Evolutionary conservation across 164 flowering plant genomes (phyloP).

Genomic region (Chloranthus sessilifolius): DNA sequence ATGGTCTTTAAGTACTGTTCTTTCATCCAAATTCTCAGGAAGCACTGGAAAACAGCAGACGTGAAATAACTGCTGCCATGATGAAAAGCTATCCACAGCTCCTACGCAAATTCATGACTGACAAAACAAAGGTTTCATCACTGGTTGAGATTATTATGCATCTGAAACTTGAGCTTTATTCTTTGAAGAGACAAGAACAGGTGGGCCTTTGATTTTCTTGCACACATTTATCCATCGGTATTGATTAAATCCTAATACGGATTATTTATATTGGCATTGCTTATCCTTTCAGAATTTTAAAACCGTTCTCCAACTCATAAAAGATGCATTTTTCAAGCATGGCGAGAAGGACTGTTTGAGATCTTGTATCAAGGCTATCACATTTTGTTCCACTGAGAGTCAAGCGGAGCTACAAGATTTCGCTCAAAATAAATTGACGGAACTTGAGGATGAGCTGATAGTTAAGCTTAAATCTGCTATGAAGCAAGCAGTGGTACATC

Average conservation of each 20-base stretch:
- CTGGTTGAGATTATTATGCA: conserved; percentile 60
- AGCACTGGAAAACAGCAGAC: conserved; percentile 56
- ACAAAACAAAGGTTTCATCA: conserved; percentile 71
- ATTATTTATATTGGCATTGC: conserved; percentile 14
- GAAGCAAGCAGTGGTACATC: conserved; percentile 62
- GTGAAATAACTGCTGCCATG: conserved; percentile 74
- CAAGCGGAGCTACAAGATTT: conserved; percentile 86
- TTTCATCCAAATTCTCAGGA: conserved; percentile 72
- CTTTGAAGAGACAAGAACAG: conserved; percentile 92
- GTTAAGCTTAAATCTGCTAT: conserved; percentile 73
- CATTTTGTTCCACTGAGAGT: conserved; percentile 67
- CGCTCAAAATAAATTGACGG: conserved; percentile 66
- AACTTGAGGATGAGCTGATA: conserved; percentile 80
- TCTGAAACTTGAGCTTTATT: conserved; percentile 87
- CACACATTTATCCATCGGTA: neutral
- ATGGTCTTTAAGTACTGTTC: too few species aligned
- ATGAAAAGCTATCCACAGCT: conserved; percentile 85
- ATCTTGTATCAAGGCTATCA: conserved; percentile 83
- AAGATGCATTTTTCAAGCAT: conserved; percentile 92
- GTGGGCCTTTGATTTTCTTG: conserved; percentile 29
- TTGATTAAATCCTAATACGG: conserved; percentile 3
- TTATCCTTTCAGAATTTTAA: conserved; percentile 57
- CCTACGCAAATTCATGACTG: conserved; percentile 80
- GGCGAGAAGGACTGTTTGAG: conserved; percentile 87
- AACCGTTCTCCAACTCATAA: conserved; percentile 62